A percentile compares a stretch with the other conserved stretches of the same genome.
These are phyloP conservation scores for Colletotrichum musicola DNA, from an alignment of 2,329 filamentous ascomycete species.

Conservation along the genomic window DNA sequence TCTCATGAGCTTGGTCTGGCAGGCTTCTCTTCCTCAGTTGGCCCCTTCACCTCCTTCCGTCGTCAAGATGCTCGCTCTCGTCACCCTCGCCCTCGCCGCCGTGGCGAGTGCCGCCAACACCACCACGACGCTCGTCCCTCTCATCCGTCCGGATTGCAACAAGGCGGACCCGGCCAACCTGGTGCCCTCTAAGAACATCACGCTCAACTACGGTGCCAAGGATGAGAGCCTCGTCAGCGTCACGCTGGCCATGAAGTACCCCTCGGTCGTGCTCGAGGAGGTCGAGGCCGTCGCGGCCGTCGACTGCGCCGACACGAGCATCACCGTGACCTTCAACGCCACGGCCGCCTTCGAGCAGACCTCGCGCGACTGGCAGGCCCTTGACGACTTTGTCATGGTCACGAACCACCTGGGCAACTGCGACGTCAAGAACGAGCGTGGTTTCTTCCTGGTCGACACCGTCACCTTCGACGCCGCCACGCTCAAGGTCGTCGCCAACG, in stretches of 20 bases:
- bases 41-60: not conserved
- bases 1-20: not conserved
- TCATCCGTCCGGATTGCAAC: slow-evolving; percentile 22
- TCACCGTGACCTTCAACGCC: slow-evolving; percentile 41
- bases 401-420: slow-evolving; percentile 43
- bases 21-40: slow-evolving; percentile 11
- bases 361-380: slow-evolving; percentile 38
- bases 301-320: slow-evolving; percentile 67
- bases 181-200: slow-evolving; percentile 54
- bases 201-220: slow-evolving; percentile 43
- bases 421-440: slow-evolving; percentile 41
- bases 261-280: slow-evolving; percentile 43
- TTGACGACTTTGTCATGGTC: slow-evolving; percentile 42
- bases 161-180: slow-evolving; percentile 29
- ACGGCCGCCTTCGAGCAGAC: slow-evolving; percentile 41
- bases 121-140: slow-evolving; percentile 20
- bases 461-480: slow-evolving; percentile 34
- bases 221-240: slow-evolving; percentile 66
- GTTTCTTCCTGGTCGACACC: slow-evolving; percentile 42
- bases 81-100: slow-evolving; percentile 31
- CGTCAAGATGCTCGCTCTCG: slow-evolving; percentile 30
- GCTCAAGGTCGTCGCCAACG: slow-evolving; percentile 40
- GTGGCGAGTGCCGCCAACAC: slow-evolving; percentile 29
- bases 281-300: slow-evolving; percentile 65
- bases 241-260: slow-evolving; percentile 60